Conservation (phyloP, 352 stramenopile species). For the Globisporangium recalcitrans region DNA sequence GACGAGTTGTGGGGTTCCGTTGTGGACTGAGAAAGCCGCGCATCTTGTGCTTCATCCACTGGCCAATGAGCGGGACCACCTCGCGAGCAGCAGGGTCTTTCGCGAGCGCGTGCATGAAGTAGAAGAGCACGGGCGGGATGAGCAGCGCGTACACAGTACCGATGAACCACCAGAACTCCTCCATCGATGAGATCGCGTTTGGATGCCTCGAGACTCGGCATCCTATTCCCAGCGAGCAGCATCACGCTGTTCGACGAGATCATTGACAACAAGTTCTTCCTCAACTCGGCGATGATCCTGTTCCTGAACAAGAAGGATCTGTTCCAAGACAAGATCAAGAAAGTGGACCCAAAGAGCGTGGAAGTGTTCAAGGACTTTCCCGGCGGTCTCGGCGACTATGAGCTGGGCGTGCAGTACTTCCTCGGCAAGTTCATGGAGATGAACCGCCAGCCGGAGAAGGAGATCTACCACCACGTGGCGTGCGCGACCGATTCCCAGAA, state of each 20-base stretch:
- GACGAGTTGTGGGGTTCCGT: background rate
- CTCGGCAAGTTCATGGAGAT: conserved; percentile 93
- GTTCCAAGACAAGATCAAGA: conserved; percentile 95
- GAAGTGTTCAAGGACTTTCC: conserved; percentile 90
- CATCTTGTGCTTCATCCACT: conserved; percentile 25
- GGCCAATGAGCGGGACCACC: conserved; percentile 20
- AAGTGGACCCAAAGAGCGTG: conserved; percentile 88
- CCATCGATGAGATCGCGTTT: conserved; percentile 27
- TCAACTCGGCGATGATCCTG: conserved; percentile 92
- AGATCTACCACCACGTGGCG: conserved; percentile 95
- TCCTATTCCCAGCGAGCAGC: no score
- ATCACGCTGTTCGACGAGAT: conserved; percentile 95
- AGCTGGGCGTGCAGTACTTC: conserved; percentile 88
- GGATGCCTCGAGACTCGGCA: no score
- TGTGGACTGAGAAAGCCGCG: conserved; percentile 24
- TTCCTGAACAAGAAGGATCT: conserved; percentile 98
- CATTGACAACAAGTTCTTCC: conserved; percentile 93
- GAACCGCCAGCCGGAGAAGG: conserved; percentile 88
- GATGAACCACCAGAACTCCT: conserved; percentile 43
- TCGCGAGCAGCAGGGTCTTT: conserved; percentile 28
- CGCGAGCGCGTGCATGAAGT: conserved; percentile 22
- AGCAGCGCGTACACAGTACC: conserved; percentile 29
- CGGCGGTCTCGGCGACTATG: conserved; percentile 79
- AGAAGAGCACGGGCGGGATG: conserved; percentile 32
- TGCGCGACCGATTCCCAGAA: conserved; percentile 97